phyloP scores from a whole-genome alignment of 2,329 filamentous ascomycete species.

The Drechslerella stenobrocha region DNA sequence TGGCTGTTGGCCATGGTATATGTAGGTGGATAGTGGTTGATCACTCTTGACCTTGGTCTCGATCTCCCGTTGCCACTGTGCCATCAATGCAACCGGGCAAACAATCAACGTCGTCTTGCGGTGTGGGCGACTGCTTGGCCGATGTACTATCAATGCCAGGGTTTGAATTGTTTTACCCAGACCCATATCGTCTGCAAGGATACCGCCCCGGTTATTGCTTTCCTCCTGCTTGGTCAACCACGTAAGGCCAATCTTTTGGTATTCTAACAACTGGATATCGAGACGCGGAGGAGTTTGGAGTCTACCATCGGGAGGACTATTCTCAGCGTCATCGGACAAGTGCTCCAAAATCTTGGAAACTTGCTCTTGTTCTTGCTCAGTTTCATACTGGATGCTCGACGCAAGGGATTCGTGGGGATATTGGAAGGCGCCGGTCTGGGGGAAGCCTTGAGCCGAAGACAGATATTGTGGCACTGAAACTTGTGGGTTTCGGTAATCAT shows the following conservation, averaged over 20 bases:
- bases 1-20: slow-evolving; percentile 65
- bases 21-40: slow-evolving; percentile 66
- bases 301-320: slow-evolving; percentile 63
- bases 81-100: slow-evolving; percentile 11
- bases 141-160: slow-evolving; percentile 72
- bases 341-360: slow-evolving; percentile 49
- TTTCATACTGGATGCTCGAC: slow-evolving; percentile 2
- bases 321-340: slow-evolving; percentile 53
- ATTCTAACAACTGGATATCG: slow-evolving; percentile 71
- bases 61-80: slow-evolving; percentile 82
- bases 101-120: slow-evolving; percentile 53
- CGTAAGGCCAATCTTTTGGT: slow-evolving; percentile 75
- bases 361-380: slow-evolving; percentile 14
- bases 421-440: neutral
- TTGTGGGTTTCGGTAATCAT: too few relatives aligned
- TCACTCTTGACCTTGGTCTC: slow-evolving; percentile 65
- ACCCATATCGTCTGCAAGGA: slow-evolving; percentile 80
- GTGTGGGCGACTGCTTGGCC: slow-evolving; percentile 63
- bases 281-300: slow-evolving; percentile 72
- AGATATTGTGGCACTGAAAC: too few relatives aligned
- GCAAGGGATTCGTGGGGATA: too few relatives aligned
- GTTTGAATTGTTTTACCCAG: slow-evolving; percentile 83
- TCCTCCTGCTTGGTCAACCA: slow-evolving; percentile 78
- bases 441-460: too few relatives aligned
- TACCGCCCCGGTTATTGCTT: slow-evolving; percentile 72